A percentile compares a stretch with the other conserved stretches of the same genome.
These are phyloP conservation scores for Rhizophagus sp. DNA, from an alignment of 192 early-diverging fungal species.

Conservation along the genomic window DNA sequence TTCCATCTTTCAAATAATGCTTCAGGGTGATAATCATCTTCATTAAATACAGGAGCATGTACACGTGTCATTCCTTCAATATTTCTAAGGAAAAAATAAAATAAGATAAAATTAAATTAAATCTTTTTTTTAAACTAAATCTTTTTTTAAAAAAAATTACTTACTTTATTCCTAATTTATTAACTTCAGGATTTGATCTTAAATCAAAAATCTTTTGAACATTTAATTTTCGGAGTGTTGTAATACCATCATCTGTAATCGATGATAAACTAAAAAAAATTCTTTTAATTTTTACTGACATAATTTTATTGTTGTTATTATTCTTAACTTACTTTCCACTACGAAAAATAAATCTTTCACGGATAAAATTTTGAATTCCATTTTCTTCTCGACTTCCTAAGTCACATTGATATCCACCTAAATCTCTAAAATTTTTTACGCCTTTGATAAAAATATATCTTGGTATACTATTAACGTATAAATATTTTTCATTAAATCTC, in stretches of 20 bases:
- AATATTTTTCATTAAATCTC: conserved; percentile 9
- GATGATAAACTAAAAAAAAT: conserved; percentile 39
- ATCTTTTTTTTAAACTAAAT: neutral
- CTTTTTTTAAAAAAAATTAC: neutral
- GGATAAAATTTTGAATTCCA: conserved; percentile 32
- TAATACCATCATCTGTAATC: conserved; percentile 36
- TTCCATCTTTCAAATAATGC: conserved; percentile 48
- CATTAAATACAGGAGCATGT: conserved; percentile 43
- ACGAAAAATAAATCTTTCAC: conserved; percentile 42
- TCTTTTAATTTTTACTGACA: too few species aligned
- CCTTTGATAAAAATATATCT: conserved; percentile 46
- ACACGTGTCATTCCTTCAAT: conserved; percentile 34
- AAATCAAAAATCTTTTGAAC: conserved; percentile 48
- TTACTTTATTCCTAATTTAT: conserved; percentile 37
- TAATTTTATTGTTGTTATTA: neutral
- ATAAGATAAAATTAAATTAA: neutral
- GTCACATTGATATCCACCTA: conserved; percentile 43
- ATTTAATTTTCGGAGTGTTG: conserved; percentile 38
- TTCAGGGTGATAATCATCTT: conserved; percentile 46
- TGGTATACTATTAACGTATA: conserved; percentile 28
- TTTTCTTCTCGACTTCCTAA: conserved; percentile 24
- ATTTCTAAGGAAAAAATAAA: conserved; percentile 27
- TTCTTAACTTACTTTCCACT: conserved; percentile 38
- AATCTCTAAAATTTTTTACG: conserved; percentile 49
- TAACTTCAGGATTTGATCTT: conserved; percentile 43